Base-by-base conservation (phyloP, 257 asterid species). In the Solanum arcanum region DNA sequence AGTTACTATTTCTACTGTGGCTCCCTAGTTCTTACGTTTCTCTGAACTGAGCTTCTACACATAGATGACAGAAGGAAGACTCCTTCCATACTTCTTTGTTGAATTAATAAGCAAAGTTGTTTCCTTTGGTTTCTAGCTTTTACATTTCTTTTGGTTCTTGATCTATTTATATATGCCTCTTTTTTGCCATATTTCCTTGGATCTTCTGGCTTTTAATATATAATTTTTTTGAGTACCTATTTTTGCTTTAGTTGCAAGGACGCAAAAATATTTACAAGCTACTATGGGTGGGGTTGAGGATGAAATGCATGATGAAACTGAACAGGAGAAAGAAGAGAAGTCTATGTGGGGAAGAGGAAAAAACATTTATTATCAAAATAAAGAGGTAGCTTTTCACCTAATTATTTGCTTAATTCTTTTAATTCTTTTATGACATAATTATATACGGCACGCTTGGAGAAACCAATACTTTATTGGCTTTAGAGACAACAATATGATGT, bases 241-340 rank as follows among this genome's bases (percentile, higher is more conserved):
- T 90, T 84, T 83, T 89, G 16, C 86, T 49, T 9, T 88, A 97
- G 99, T 97, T 89, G 86, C 86, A 86, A 93, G 94, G 92, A 94
- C 94, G 68, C 96, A 94, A 73, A 95, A 92, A 88, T 91, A 84
- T 88, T 62, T 95, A 89, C 89, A 86, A 68, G 90, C 91, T 52
- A 92, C 91, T 89, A 90, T 90, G 89, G 99, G 98, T n/a, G 98
- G 91, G 84, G 92, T 86, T 82, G 98, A 94, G 60, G 98, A 94
- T 88, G 96, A 91, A 93, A 85, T 59, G 88, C 91, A 92, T 69
- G 96, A 93, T 76, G 97, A 91, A 18, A 90, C 91, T 75, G 95
- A 93, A 33, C 97, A 95, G 80, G 95, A 90, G 83, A 95, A 93
- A 85, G 82, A 87, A 33, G 89, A 90, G 78, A 87, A 86, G 87